These are phyloP conservation scores for Dioszegia crocea DNA, from an alignment of 768 basidiomycete species.

Conservation along the genomic window DNA sequence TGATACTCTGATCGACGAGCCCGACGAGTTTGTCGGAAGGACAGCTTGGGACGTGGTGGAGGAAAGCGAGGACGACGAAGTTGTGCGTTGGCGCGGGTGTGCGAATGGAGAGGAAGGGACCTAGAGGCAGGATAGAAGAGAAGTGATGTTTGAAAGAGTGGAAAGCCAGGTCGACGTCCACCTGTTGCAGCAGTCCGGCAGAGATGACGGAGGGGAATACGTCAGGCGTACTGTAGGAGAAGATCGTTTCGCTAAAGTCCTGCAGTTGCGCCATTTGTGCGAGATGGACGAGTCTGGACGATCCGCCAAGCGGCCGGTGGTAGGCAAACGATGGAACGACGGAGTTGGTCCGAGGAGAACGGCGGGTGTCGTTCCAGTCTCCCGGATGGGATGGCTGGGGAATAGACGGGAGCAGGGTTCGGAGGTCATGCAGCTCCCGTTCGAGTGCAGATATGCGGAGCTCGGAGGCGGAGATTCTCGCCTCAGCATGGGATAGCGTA, in stretches of 20 bases:
- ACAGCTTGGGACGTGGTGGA: slow-evolving; percentile 5
- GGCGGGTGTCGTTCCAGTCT: too few species aligned
- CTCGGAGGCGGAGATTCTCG: slow-evolving; percentile 8
- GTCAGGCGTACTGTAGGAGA: slow-evolving; percentile 14
- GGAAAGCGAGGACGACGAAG: slow-evolving; percentile 24
- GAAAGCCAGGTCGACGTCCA: slow-evolving; percentile 24
- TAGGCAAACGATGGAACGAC: too few species aligned
- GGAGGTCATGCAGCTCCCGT: neutral
- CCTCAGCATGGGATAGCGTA: slow-evolving; percentile 7
- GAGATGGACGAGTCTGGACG: neutral
- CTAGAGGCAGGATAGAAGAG: slow-evolving; percentile 20
- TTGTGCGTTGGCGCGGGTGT: slow-evolving; percentile 21
- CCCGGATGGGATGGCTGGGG: too few species aligned
- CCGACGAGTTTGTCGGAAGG: neutral
- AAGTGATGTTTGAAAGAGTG: slow-evolving; percentile 33
- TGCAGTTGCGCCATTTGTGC: neutral
- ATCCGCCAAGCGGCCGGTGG: neutral
- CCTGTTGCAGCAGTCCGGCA: neutral
- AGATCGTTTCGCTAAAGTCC: slow-evolving; percentile 4
- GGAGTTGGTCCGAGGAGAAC: too few species aligned
- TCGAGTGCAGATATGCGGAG: slow-evolving; percentile 5
- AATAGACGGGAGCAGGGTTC: neutral
- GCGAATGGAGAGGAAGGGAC: slow-evolving; percentile 21
- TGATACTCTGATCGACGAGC: slow-evolving; percentile 20
- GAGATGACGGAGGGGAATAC: slow-evolving; percentile 6